Evolutionary conservation across 2,329 filamentous ascomycete species (phyloP).

Genomic region (Colletotrichum australisinense): DNA sequence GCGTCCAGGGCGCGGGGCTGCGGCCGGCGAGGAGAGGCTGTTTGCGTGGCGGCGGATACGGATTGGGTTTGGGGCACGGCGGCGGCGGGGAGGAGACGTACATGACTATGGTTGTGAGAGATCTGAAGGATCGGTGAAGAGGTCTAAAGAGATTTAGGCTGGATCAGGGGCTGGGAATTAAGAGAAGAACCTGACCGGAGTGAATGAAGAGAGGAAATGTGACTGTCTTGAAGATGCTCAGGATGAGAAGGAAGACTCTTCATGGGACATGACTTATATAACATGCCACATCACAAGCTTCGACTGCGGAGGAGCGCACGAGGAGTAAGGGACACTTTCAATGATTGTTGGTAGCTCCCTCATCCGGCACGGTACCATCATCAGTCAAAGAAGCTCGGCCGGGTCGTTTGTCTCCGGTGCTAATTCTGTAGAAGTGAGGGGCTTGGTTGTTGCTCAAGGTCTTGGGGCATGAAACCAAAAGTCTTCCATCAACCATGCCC

Average conservation of each 20-base stretch:
- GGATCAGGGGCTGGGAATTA: neutral
- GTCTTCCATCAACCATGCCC: neutral
- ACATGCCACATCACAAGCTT: neutral
- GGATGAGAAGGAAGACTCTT: neutral
- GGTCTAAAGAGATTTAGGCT: neutral
- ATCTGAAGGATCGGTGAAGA: neutral
- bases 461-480: neutral
- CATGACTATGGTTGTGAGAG: neutral
- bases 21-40: neutral
- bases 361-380: neutral
- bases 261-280: neutral
- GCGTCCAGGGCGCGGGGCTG: neutral
- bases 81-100: neutral
- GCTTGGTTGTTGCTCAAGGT: neutral
- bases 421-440: neutral
- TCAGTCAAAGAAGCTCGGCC: neutral
- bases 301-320: neutral
- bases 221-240: neutral
- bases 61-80: constrained; percentile 1
- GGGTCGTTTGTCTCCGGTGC: neutral
- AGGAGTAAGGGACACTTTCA: neutral
- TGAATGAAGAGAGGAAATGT: neutral
- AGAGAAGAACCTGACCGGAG: neutral
- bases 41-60: neutral
- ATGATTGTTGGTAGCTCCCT: neutral